Conservation (phyloP, 768 basidiomycete genomes). For the Amyloporia xantha region DNA sequence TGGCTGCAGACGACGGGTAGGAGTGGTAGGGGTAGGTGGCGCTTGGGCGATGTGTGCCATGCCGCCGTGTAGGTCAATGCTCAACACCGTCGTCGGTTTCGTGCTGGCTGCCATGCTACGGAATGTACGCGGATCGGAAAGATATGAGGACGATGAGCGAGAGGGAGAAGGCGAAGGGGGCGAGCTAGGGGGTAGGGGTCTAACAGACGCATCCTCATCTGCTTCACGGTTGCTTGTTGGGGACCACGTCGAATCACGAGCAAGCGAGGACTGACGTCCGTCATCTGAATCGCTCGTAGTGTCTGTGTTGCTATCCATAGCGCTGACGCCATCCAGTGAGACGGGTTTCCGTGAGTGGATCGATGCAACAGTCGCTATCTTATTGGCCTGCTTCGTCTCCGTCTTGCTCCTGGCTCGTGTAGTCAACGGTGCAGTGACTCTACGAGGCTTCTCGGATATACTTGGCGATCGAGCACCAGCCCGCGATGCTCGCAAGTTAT, state of each 20-base stretch:
- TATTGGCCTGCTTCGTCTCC: constrained; percentile 14
- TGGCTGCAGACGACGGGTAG: constrained; percentile 44
- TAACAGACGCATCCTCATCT: constrained; percentile 90
- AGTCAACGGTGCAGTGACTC: constrained; percentile 19
- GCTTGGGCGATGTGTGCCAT: constrained; percentile 92
- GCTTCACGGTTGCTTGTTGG: constrained; percentile 73
- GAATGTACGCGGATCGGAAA: constrained; percentile 77
- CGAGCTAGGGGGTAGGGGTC: constrained; percentile 82
- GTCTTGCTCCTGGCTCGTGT: constrained; percentile 16
- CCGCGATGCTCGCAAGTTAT: constrained; percentile 18
- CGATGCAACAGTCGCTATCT: constrained; percentile 10
- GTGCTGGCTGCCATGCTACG: constrained; percentile 82
- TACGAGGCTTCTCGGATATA: constrained; percentile 21
- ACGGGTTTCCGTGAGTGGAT: constrained; percentile 34
- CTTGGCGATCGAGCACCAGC: constrained; percentile 8
- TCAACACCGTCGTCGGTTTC: constrained; percentile 92
- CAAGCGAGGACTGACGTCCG: constrained; percentile 50
- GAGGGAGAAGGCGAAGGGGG: constrained; percentile 86
- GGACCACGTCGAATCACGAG: constrained; percentile 75
- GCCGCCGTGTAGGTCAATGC: constrained; percentile 76
- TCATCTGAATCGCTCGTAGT: constrained; percentile 39
- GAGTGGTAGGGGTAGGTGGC: constrained; percentile 51
- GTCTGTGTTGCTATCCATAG: constrained; percentile 28
- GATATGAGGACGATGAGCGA: constrained; percentile 75
- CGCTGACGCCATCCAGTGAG: constrained; percentile 54